Conservation (phyloP, 2,329 filamentous ascomycete species). For the Penicillium sclerotiorum region DNA sequence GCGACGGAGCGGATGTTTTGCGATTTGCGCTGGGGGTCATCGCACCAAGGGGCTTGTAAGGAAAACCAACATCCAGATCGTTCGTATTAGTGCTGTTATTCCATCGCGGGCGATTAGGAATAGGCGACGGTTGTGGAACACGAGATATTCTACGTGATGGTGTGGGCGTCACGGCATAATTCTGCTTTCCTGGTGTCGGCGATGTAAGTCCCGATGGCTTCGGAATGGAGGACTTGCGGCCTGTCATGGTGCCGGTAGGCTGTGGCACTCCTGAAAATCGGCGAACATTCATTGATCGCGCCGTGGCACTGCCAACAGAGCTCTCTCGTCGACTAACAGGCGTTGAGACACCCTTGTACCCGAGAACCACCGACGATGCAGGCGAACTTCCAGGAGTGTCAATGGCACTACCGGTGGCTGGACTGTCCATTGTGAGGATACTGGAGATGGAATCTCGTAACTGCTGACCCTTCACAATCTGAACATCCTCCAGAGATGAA, state of each 20-base stretch:
- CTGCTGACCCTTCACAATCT: conserved; percentile 65
- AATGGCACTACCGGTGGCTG: conserved; percentile 67
- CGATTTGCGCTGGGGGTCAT: conserved; percentile 52
- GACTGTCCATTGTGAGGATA: conserved; percentile 81
- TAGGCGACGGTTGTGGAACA: conserved; percentile 48
- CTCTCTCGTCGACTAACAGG: conserved; percentile 53
- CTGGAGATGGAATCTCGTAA: conserved; percentile 91
- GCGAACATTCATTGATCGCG: conserved; percentile 41
- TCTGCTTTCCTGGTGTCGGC: conserved; percentile 38
- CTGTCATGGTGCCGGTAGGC: conserved; percentile 27
- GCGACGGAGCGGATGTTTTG: conserved; percentile 33
- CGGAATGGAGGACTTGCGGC: conserved; percentile 42
- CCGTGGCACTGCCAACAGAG: conserved; percentile 44
- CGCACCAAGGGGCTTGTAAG: conserved; percentile 64
- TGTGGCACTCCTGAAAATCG: conserved; percentile 54
- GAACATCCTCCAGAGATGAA: conserved; percentile 70
- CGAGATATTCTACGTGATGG: conserved; percentile 43
- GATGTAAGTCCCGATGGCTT: conserved; percentile 35
- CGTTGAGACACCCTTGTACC: conserved; percentile 51
- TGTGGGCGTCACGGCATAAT: conserved; percentile 57
- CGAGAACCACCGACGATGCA: conserved; percentile 65
- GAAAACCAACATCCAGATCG: conserved; percentile 67
- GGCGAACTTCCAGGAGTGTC: conserved; percentile 74
- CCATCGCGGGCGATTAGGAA: conserved; percentile 69
- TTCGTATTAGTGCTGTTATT: conserved; percentile 67